These are phyloP conservation scores for Aureobasidium namibiae DNA, from an alignment of 2,329 filamentous ascomycete species.

Conservation along the genomic window DNA sequence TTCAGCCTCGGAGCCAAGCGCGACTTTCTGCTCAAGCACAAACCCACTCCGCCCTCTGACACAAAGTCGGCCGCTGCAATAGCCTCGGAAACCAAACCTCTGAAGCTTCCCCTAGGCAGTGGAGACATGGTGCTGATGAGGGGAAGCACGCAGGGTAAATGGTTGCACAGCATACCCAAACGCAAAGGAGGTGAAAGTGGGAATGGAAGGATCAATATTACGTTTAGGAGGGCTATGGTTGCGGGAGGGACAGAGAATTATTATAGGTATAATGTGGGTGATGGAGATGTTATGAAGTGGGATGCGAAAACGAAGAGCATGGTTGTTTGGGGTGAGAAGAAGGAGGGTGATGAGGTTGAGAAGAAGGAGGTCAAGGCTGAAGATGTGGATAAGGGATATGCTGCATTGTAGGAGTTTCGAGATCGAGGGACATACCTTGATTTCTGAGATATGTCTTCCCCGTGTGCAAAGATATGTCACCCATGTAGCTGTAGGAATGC, in stretches of 20 bases:
- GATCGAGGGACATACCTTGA: not conserved
- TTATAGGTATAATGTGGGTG: constrained; percentile 74
- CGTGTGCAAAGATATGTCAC: no score
- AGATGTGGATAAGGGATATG: constrained; percentile 7
- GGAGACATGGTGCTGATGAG: constrained; percentile 78
- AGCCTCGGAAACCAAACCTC: constrained; percentile 23
- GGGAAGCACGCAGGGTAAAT: constrained; percentile 64
- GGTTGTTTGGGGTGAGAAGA: constrained; percentile 25
- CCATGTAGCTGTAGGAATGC: no score
- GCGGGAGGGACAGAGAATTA: constrained; percentile 73
- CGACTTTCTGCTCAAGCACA: constrained; percentile 75
- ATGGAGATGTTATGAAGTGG: constrained; percentile 62
- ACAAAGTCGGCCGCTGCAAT: constrained; percentile 24
- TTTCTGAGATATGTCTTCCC: no score
- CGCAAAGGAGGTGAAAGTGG: constrained; percentile 54
- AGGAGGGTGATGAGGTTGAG: not conserved
- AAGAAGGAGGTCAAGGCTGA: not conserved
- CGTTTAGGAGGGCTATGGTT: constrained; percentile 63
- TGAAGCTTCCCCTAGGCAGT: constrained; percentile 49
- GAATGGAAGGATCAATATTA: constrained; percentile 64
- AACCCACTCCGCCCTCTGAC: constrained; percentile 42
- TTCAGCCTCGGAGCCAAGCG: constrained; percentile 63
- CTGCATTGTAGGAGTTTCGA: not conserved
- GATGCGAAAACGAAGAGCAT: constrained; percentile 47
- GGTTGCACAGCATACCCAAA: constrained; percentile 74